phyloP scores from a whole-genome alignment of 148 eudicot species.

The Vaccinium darrowii region DNA sequence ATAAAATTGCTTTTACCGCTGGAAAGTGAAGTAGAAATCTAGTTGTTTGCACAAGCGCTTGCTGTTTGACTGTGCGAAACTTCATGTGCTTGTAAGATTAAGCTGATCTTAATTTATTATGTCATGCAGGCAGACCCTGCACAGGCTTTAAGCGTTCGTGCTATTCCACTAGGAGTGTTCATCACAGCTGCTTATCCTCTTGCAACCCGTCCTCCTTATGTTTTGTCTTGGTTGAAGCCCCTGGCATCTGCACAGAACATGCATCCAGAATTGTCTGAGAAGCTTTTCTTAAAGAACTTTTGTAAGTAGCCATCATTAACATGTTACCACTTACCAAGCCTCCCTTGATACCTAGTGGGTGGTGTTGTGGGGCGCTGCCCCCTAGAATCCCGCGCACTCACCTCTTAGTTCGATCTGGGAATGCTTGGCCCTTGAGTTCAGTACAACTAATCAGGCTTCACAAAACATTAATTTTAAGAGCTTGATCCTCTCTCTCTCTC shows the following conservation, averaged over 20 bases:
- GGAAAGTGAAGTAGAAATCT: constrained; percentile 42
- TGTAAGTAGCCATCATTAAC: constrained; percentile 47
- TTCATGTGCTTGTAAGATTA: not conserved
- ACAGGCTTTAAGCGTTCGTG: constrained; percentile 83
- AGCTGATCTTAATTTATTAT: constrained; percentile 15
- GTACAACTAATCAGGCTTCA: not conserved
- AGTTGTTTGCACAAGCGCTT: not conserved
- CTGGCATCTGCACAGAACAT: constrained; percentile 83
- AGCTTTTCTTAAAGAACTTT: constrained; percentile 84
- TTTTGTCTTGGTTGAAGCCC: constrained; percentile 78
- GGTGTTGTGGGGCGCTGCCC: not conserved
- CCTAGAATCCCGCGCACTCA: not conserved
- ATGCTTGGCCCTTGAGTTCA: not conserved
- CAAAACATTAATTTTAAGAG: not conserved
- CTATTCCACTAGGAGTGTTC: constrained; percentile 86
- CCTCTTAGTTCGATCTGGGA: not conserved
- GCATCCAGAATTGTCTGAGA: constrained; percentile 84
- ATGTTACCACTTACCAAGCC: not conserved
- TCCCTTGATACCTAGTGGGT: too few species aligned
- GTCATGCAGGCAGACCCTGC: constrained; percentile 89
- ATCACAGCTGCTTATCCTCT: constrained; percentile 86
- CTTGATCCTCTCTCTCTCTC: not conserved
- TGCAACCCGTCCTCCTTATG: constrained; percentile 78
- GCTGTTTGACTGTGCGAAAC: not conserved
- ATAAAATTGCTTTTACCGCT: constrained; percentile 84